These are phyloP conservation scores for Spiraea crenata DNA, from an alignment of 331 rosid genomes.

Conservation along the genomic window DNA sequence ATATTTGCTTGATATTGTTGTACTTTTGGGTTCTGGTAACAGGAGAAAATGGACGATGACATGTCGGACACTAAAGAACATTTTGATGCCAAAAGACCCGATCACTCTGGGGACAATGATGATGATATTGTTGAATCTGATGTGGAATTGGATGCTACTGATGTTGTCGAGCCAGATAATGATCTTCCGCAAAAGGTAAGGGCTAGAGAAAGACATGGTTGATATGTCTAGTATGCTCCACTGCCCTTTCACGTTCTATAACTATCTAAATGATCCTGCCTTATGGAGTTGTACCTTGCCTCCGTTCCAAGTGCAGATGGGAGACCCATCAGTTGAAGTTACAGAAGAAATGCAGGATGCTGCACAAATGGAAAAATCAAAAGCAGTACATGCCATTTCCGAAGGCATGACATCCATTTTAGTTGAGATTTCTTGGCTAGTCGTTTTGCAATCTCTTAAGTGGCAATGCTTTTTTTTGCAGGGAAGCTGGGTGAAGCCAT, in stretches of 20 bases:
- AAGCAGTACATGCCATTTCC: conserved; percentile 51
- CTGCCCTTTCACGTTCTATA: background rate
- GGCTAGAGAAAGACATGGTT: background rate
- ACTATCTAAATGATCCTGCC: background rate
- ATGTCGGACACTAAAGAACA: conserved; percentile 27
- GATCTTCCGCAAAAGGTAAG: conserved; percentile 74
- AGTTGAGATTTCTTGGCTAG: conserved; percentile 8
- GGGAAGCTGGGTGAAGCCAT: conserved; percentile 66
- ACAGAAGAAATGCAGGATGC: conserved; percentile 64
- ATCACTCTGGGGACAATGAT: conserved; percentile 34
- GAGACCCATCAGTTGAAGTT: conserved; percentile 54
- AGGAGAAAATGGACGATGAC: conserved; percentile 40
- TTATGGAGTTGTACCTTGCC: background rate
- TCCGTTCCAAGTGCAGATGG: conserved; percentile 55
- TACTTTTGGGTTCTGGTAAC: conserved; percentile 23
- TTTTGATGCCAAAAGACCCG: conserved; percentile 25
- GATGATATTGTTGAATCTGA: conserved; percentile 67
- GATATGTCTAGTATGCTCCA: too few relatives aligned
- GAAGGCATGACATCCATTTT: conserved; percentile 44
- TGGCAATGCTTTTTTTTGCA: conserved; percentile 25
- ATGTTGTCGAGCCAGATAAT: conserved; percentile 61
- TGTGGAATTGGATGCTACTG: conserved; percentile 65
- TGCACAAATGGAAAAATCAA: conserved; percentile 58
- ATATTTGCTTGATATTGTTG: background rate
- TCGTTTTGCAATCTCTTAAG: conserved; percentile 14